Conservation (phyloP, 169 alveolate genomes). For the Plasmodium billcollinsi region DNA sequence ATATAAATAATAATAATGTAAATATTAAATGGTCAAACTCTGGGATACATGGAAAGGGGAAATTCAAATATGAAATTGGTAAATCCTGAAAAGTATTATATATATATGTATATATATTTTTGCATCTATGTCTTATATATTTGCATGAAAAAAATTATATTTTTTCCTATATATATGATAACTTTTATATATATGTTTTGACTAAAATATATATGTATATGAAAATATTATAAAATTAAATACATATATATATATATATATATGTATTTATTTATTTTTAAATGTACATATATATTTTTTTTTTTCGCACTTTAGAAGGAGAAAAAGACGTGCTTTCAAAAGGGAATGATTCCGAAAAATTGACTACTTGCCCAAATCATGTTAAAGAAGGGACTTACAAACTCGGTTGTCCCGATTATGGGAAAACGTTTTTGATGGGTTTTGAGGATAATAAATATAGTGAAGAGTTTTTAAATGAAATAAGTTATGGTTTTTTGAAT, state of each 20-base stretch:
- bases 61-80: constrained; percentile 45
- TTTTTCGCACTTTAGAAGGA: constrained; percentile 18
- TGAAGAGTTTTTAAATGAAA: constrained; percentile 64
- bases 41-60: constrained; percentile 41
- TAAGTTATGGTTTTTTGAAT: constrained; percentile 55
- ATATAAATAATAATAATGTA: constrained; percentile 38
- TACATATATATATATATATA: neutral
- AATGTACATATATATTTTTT: too few relatives aligned
- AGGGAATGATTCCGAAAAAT: constrained; percentile 6
- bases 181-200: too few relatives aligned
- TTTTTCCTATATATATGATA: too few relatives aligned
- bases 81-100: constrained; percentile 5
- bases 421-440: constrained; percentile 56
- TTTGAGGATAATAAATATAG: constrained; percentile 21
- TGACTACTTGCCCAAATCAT: constrained; percentile 28
- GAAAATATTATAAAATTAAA: too few relatives aligned
- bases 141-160: too few relatives aligned
- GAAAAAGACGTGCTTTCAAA: constrained; percentile 5
- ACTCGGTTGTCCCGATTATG: constrained; percentile 65
- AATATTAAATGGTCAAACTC: constrained; percentile 38
- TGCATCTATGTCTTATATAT: too few relatives aligned
- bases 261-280: too few relatives aligned
- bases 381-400: constrained; percentile 12
- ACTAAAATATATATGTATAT: too few relatives aligned
- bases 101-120: neutral